A percentile compares a stretch with the other conserved stretches of the same genome.
These are phyloP conservation scores for Alternaria ethzedia DNA, from an alignment of 2,329 filamentous ascomycete genomes.

Conservation along the genomic window DNA sequence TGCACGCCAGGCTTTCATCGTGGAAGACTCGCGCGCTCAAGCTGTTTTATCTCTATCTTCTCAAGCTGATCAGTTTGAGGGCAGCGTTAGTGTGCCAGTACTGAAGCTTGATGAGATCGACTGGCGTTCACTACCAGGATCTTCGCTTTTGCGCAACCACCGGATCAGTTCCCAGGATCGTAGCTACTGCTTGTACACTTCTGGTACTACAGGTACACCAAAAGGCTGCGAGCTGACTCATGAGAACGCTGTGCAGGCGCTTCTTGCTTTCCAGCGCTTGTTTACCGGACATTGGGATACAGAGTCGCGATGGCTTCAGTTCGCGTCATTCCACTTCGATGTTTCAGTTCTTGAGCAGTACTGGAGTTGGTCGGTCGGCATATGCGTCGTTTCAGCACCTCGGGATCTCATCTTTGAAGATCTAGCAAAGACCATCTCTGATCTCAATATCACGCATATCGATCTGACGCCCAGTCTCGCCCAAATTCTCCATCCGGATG, in stretches of 20 bases:
- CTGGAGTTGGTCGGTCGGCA: conserved; percentile 93
- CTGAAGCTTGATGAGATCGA: conserved; percentile 55
- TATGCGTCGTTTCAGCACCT: conserved; percentile 81
- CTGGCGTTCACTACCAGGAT: conserved; percentile 42
- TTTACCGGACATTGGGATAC: conserved; percentile 77
- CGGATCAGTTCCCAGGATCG: conserved; percentile 59
- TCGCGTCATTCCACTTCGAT: conserved; percentile 93
- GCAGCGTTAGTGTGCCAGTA: conserved; percentile 46
- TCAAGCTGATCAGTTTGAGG: conserved; percentile 49
- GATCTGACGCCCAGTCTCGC: conserved; percentile 90
- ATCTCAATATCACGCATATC: conserved; percentile 82
- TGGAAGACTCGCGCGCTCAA: conserved; percentile 72
- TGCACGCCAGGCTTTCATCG: conserved; percentile 77
- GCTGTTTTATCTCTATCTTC: conserved; percentile 66
- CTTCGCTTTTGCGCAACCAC: conserved; percentile 36
- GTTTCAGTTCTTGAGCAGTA: conserved; percentile 93
- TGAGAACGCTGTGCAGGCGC: conserved; percentile 85
- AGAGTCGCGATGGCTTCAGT: conserved; percentile 84
- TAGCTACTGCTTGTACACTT: conserved; percentile 87
- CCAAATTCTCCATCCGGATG: conserved; percentile 75
- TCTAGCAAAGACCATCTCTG: conserved; percentile 73
- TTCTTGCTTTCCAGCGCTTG: conserved; percentile 82
- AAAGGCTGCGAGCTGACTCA: conserved; percentile 91
- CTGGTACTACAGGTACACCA: conserved; percentile 83
- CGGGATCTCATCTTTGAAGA: conserved; percentile 87